phyloP scores from a whole-genome alignment of 2,329 filamentous ascomycete genomes.

The Calonectria crousiana region DNA sequence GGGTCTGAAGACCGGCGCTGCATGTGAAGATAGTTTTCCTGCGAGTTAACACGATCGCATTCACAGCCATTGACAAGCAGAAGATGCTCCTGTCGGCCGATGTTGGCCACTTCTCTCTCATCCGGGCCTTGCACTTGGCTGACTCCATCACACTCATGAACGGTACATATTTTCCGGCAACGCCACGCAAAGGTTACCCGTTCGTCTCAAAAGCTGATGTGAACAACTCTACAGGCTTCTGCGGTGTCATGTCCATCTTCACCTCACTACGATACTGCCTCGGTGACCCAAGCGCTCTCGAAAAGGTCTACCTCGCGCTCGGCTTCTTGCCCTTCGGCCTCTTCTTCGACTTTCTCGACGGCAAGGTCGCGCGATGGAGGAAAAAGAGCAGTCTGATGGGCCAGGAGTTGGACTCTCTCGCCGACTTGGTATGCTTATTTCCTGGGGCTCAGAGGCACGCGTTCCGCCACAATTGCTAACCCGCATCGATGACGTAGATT shows the following conservation, averaged over 20 bases:
- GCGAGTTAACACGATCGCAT: not conserved
- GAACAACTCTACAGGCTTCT: conserved; percentile 68
- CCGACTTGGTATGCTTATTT: conserved; percentile 79
- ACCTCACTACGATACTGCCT: conserved; percentile 95
- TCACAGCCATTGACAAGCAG: conserved; percentile 78
- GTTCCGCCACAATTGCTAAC: conserved; percentile 22
- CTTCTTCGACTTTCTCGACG: conserved; percentile 99
- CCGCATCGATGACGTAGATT: conserved; percentile 68
- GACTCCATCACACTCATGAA: conserved; percentile 88
- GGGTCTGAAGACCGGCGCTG: not conserved
- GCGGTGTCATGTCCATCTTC: conserved; percentile 95
- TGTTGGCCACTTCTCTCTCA: conserved; percentile 78
- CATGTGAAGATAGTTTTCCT: conserved; percentile 1
- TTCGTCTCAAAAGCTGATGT: not conserved
- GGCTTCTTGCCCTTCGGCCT: conserved; percentile 90
- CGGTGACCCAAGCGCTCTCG: conserved; percentile 72
- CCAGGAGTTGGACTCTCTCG: conserved; percentile 95
- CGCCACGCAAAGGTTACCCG: not conserved
- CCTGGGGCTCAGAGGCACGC: not conserved
- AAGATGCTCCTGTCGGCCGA: conserved; percentile 78
- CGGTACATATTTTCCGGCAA: conserved; percentile 58
- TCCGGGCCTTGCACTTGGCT: conserved; percentile 80
- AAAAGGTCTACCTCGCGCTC: conserved; percentile 85
- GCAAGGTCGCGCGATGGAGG: conserved; percentile 95
- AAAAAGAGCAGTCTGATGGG: conserved; percentile 98